Base-by-base conservation (phyloP, 2,329 filamentous ascomycete genomes). In the Penicillium rolfsii region DNA sequence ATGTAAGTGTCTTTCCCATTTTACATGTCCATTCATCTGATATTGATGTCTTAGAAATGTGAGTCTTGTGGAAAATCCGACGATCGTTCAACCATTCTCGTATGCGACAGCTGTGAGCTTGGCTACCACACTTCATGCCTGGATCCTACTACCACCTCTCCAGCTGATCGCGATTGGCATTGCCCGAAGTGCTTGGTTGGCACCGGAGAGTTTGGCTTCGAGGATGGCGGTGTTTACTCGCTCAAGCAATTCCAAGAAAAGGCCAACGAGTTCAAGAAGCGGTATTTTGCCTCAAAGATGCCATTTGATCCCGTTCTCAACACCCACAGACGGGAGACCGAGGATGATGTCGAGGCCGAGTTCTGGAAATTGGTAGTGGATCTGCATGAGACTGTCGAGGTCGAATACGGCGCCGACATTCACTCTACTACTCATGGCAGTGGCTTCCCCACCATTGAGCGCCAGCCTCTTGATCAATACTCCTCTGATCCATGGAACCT, bases 381-480 rank as follows among this genome's bases (percentile, higher is more conserved):
- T 70, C 84, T 97, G 54, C 94, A 96, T 64, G 95, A 98, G 76
- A 96, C 93, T 0, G 93, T 98, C 1, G 95, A 98, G 75, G 95
- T 99, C 2, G 95, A 99, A 73, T 99, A 99, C 71, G 95, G 95
- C 41, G 95, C 95, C 9, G 95, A 99, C 71, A 97, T 99, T 56
- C 95, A 99, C 75, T 97, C 93, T 55, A 98, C 95, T 0, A 99
- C 95, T 0, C 95, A 99, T 72, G 95, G 95, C 8, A 98, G 94
- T 65, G 95, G 94, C 0, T 99, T 99, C 70, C 95, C 95, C 0
- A 98, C 94, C 0, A 88, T 96, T 8, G 95, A 99, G 74, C 91
- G 90, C 71, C 89, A 97, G 62, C 95, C 95, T 0, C 87, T 89
- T 52, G 91, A 97, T 73, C 84, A 89, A 0, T 97, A 97, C 74